Evolutionary conservation across 176 grass and related monocot species (phyloP).

Genomic region (Ananas comosus): DNA sequence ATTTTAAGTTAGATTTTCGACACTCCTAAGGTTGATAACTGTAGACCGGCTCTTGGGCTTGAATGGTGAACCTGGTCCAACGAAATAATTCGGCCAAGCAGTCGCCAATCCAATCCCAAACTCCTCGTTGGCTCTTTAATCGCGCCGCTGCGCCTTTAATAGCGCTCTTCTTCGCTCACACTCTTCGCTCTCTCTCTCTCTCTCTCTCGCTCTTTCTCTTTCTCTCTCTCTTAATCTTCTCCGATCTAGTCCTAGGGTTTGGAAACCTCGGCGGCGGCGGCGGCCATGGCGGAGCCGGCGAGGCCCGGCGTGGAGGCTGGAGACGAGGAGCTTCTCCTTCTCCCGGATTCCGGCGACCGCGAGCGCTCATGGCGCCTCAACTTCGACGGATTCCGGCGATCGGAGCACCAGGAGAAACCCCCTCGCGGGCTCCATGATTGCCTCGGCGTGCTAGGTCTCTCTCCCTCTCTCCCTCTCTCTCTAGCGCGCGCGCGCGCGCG

Average conservation of each 20-base stretch:
- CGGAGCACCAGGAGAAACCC: constrained; percentile 34
- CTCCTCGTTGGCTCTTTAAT: too few relatives aligned
- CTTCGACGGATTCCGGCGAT: constrained; percentile 36
- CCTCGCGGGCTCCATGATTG: constrained; percentile 45
- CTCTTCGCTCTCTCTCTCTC: too few relatives aligned
- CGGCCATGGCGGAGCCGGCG: constrained; percentile 13
- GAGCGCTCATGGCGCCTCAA: constrained; percentile 59
- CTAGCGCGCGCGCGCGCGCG: too few relatives aligned
- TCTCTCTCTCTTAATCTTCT: neutral
- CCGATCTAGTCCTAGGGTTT: neutral
- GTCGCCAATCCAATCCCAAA: too few relatives aligned
- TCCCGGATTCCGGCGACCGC: constrained; percentile 10
- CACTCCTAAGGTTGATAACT: too few relatives aligned
- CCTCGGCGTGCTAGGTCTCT: constrained; percentile 54
- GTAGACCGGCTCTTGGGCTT: too few relatives aligned
- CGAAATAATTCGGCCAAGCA: too few relatives aligned
- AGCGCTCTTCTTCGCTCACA: too few relatives aligned
- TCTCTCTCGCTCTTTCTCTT: neutral
- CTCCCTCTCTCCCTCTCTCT: neutral
- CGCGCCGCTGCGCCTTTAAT: too few relatives aligned
- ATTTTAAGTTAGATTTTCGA: too few relatives aligned
- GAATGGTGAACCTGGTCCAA: too few relatives aligned
- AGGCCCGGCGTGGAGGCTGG: constrained; percentile 4
- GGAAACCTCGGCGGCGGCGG: neutral
- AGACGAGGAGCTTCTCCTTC: constrained; percentile 49